Evolutionary conservation across 148 eudicot genomes (phyloP).

Genomic region (Cornus kousa): DNA sequence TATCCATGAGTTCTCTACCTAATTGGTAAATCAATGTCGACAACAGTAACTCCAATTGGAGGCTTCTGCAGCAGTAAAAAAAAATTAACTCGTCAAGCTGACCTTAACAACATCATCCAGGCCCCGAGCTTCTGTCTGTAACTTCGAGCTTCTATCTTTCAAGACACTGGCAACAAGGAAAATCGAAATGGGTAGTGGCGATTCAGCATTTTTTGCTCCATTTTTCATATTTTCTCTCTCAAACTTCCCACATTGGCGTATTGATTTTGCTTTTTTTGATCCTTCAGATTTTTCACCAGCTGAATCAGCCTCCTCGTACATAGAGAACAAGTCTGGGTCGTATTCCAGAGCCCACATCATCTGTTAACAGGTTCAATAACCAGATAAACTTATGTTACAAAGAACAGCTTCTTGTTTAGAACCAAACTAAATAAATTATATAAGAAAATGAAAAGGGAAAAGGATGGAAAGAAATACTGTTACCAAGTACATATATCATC

Average conservation of each 20-base stretch:
- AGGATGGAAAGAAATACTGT: neutral
- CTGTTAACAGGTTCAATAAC: conserved; percentile 38
- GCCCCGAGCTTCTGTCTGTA: conserved; percentile 89
- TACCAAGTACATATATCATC: neutral
- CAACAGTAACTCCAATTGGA: neutral
- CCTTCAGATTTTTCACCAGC: conserved; percentile 43
- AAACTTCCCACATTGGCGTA: conserved; percentile 75
- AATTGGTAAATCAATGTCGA: neutral
- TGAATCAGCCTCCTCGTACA: conserved; percentile 67
- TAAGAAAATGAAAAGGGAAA: neutral
- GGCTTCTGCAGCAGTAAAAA: neutral
- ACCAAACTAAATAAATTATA: no score
- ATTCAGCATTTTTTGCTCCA: conserved; percentile 49
- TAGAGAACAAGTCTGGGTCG: conserved; percentile 70
- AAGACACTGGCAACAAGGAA: conserved; percentile 94
- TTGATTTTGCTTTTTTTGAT: conserved; percentile 73
- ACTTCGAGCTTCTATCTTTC: conserved; percentile 75
- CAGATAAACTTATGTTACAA: neutral
- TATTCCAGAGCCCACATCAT: conserved; percentile 99
- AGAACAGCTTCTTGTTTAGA: neutral
- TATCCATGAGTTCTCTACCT: neutral
- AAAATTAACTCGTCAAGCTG: neutral
- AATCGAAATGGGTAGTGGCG: conserved; percentile 85
- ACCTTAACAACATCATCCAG: conserved; percentile 98
- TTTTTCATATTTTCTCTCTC: conserved; percentile 81